Evolutionary conservation across 139 green algal genomes (phyloP), one percentile per base, ranked within the genome.

Genomic region (Chlamydomonas sp.): DNA sequence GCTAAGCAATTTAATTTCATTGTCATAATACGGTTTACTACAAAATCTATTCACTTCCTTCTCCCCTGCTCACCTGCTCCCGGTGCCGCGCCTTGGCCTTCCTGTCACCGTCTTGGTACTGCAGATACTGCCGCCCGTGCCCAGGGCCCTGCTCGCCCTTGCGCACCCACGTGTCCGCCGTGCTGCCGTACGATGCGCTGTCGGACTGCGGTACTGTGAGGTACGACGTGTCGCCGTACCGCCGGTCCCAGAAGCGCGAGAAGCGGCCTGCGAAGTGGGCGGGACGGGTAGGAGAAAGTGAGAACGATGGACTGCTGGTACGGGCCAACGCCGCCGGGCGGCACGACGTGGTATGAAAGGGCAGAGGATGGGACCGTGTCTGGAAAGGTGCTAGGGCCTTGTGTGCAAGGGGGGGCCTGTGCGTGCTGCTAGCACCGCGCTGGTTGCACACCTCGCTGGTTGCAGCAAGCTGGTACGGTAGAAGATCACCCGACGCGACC

Each of bases 211-310:
- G 77, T 1, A 10, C 7, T 20, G 81, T 85, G 57, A 85, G 72
- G 69, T 73, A 66, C 49, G 10, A n/a, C 4, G 86, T 90, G 79
- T 82, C 71, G 57, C 71, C 69, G 86, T 83, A 81, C 17, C 66
- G 81, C 71, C 72, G 12, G 67, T 84, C 61, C 66, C 74, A 78
- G 86, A 90, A 90, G 31, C 86, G 79, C 16, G 62, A 68, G 77
- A 80, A 83, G 61, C 68, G 73, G 69, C 69, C 67, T 66, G 77
- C 7, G 63, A 49, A 5, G 66, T 8, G 78, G 60, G 17, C 49
- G 8, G 17, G 57, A 77, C 64, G 57, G 49, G 71, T 18, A n/a
- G 17, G 14, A 14, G 31, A 9, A n/a, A 64, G 72, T 5, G 17
- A 71, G 77, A 14, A 7, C 57, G 60, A 31, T 10, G n/a, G 9